These are phyloP conservation scores for Rhipidocladum racemiflorum DNA, from an alignment of 176 grass and related monocot genomes.

Conservation along the genomic window DNA sequence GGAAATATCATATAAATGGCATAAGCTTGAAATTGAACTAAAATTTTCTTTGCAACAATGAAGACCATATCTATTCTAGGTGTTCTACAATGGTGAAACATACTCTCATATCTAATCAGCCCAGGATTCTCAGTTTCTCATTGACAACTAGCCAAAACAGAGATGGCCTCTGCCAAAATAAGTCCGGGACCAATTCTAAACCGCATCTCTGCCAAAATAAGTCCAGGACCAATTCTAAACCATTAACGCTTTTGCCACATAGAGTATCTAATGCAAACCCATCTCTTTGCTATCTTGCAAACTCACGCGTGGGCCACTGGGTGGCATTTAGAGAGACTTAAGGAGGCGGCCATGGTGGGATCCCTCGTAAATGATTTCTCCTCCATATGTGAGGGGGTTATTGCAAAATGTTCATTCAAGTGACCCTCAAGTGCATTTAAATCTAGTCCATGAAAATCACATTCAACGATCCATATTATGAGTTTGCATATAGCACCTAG, in stretches of 20 bases:
- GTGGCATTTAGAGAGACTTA: neutral
- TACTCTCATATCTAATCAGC: neutral
- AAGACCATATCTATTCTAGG: neutral
- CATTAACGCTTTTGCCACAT: neutral
- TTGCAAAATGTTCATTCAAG: neutral
- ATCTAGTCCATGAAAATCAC: neutral
- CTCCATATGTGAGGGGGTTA: neutral
- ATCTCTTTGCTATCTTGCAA: conserved; percentile 2
- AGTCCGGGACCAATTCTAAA: neutral
- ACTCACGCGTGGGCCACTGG: neutral
- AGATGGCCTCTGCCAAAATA: neutral
- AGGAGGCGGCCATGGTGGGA: neutral
- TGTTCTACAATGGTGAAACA: neutral
- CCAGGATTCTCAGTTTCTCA: neutral
- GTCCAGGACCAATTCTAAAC: neutral
- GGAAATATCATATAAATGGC: neutral
- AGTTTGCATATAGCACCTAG: neutral
- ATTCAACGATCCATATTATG: neutral
- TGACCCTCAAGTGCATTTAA: neutral
- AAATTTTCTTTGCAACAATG: neutral
- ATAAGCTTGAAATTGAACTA: neutral
- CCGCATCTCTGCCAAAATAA: too few relatives aligned
- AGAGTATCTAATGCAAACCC: neutral
- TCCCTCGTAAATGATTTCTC: neutral
- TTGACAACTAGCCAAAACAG: neutral